Evolutionary conservation across 805 yeast species (phyloP), one percentile per base, ranked within the genome.

Genomic region (Kazachstania kunashirensis): DNA sequence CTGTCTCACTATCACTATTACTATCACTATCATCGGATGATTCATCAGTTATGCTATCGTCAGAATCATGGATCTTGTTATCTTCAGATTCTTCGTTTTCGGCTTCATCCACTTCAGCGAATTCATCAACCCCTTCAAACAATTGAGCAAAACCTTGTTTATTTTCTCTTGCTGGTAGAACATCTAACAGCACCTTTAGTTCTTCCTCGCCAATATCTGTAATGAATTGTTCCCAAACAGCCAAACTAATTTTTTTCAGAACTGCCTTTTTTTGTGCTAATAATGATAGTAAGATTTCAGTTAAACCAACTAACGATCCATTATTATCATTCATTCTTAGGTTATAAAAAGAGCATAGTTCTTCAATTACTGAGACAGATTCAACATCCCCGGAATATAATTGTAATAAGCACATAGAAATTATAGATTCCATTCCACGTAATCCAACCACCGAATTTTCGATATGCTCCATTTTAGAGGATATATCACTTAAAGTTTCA

Each of bases 371-470:
- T 24, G 75, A 66, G 6, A 82, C 73, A 1, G 95, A 79, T 42
- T 89, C 96, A 5, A 77, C 55, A 36, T 71, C 85, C 17, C 88
- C 94, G 37, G 77, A 64, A 52, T 78, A 86, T 24, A 88, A 66
- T 55, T 85, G 95, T 11, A 89, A 53, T 16, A 86, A 58, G 3
- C 79, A 79, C 71, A 83, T 74, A 0, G 95, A 79, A 39, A 83
- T 73, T 31, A 89, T 63, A 25, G 84, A 62, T 56, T 85, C 94
- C 50, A 89, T 79, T 29, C 85, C 80, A 17, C 29, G 33, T 8
- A 32, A 16, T 12, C 26, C 29, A 8, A 38, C 7, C 9, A 11
- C 7, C 11, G 19, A 14, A 12, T 29, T 15, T 18, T 12, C 37
- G 23, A 10, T 11, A 12, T 7, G 14, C 40, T 64, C 62, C 43